phyloP scores from a whole-genome alignment of 2,329 filamentous ascomycete species.

The Aspergillus flavus region DNA sequence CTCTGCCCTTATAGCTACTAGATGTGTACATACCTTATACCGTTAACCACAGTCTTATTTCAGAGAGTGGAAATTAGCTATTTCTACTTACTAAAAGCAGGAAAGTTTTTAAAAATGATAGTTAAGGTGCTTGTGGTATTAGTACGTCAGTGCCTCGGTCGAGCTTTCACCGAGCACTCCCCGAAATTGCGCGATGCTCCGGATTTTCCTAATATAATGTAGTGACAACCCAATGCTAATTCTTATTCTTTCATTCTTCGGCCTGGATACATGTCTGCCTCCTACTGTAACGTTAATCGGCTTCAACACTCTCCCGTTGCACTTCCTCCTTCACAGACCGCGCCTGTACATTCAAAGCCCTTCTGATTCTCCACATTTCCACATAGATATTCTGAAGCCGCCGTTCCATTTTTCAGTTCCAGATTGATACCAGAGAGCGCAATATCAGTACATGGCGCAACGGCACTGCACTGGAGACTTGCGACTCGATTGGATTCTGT shows the following conservation, averaged over 20 bases:
- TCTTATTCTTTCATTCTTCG: neutral
- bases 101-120: too few species aligned
- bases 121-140: too few species aligned
- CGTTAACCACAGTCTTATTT: too few species aligned
- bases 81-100: too few species aligned
- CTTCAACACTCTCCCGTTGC: slow-evolving; percentile 34
- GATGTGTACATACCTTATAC: too few species aligned
- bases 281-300: neutral
- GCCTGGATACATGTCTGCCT: neutral
- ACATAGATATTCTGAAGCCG: slow-evolving; percentile 27
- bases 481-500: slow-evolving; percentile 22
- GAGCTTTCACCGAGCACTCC: too few species aligned
- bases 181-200: neutral
- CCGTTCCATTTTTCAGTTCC: slow-evolving; percentile 21
- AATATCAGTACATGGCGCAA: slow-evolving; percentile 30
- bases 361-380: slow-evolving; percentile 24
- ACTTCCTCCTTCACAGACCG: slow-evolving; percentile 26
- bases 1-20: too few species aligned
- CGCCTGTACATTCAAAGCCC: slow-evolving; percentile 32
- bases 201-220: neutral
- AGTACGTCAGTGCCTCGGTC: too few species aligned
- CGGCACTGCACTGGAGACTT: slow-evolving; percentile 36
- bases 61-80: too few species aligned
- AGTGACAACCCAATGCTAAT: too few species aligned
- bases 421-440: slow-evolving; percentile 23